Percentiles rank a stretch among this genome's conserved stretches.
phyloP scores from a whole-genome alignment of 495 filamentous ascomycete species.

The Penicillium lagena region DNA sequence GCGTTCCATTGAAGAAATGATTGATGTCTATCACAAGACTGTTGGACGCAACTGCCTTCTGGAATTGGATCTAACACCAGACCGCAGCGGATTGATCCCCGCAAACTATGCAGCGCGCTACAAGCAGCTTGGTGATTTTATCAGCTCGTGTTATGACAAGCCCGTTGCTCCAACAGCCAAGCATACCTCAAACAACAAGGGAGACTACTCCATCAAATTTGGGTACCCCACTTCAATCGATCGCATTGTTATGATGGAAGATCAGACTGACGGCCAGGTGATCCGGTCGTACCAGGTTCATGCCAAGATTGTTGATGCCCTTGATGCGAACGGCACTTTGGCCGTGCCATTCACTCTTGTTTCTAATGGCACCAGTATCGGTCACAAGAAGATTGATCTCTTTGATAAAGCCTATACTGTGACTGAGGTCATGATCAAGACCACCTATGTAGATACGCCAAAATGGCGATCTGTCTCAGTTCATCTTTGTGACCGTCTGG shows the following conservation, averaged over 20 bases:
- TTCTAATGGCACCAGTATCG: slow-evolving; percentile 8
- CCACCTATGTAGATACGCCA: slow-evolving; percentile 2
- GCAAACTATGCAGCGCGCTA: slow-evolving; percentile 3
- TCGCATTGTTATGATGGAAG: slow-evolving; percentile 5
- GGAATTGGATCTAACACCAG: slow-evolving; percentile 3
- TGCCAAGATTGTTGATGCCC: slow-evolving; percentile 3
- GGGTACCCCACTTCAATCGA: slow-evolving; percentile 2
- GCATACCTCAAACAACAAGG: background rate
- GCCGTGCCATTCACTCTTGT: slow-evolving; percentile 1
- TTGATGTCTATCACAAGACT: slow-evolving; percentile 6
- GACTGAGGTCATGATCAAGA: slow-evolving; percentile 4
- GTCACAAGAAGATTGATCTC: slow-evolving; percentile 7
- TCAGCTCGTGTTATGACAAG: slow-evolving; percentile 3
- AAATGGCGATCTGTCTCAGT: slow-evolving; percentile 3
- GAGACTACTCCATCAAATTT: slow-evolving; percentile 3
- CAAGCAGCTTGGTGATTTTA: slow-evolving; percentile 5
- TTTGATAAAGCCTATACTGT: background rate
- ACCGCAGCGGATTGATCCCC: slow-evolving; percentile 4
- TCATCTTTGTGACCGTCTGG: background rate
- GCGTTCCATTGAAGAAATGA: slow-evolving; percentile 8
- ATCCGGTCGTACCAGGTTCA: slow-evolving; percentile 5
- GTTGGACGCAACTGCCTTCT: slow-evolving; percentile 6
- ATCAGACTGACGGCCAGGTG: slow-evolving; percentile 2
- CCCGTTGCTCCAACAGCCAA: background rate
- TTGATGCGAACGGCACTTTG: background rate